Percentiles rank a stretch among this genome's conserved stretches.
phyloP scores from a whole-genome alignment of 441 rosid genomes.

The Euphorbia corollata region DNA sequence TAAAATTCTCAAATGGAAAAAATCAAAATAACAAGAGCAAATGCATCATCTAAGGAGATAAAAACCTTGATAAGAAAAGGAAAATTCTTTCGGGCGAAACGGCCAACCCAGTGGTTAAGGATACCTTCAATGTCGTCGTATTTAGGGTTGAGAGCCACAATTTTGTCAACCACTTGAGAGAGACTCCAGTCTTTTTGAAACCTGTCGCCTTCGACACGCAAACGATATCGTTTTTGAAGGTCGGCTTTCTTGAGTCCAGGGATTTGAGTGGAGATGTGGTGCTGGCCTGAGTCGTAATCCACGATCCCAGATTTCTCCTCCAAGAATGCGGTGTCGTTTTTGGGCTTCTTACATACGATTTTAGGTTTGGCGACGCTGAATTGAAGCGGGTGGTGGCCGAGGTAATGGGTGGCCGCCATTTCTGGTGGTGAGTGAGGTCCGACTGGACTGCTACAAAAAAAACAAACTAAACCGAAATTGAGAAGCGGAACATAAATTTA shows the following conservation, averaged over 20 bases:
- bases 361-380: conserved; percentile 14
- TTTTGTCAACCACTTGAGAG: conserved; percentile 49
- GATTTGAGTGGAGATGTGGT: conserved; percentile 48
- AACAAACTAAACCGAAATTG: too few relatives aligned
- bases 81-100: conserved; percentile 71
- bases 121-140: conserved; percentile 47
- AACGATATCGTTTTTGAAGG: conserved; percentile 48
- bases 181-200: conserved; percentile 81
- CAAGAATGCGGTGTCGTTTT: conserved; percentile 34
- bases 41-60: background rate
- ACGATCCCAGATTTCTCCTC: conserved; percentile 50
- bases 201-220: conserved; percentile 51
- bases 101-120: conserved; percentile 73
- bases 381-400: conserved; percentile 6
- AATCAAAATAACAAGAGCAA: background rate
- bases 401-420: conserved; percentile 32
- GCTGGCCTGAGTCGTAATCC: conserved; percentile 70
- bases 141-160: conserved; percentile 41
- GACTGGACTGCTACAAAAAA: background rate
- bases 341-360: conserved; percentile 33
- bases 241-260: conserved; percentile 57
- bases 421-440: background rate
- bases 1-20: background rate
- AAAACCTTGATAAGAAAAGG: conserved; percentile 61
- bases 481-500: too few relatives aligned